Evolutionary conservation across 768 basidiomycete genomes (phyloP), one percentile per base, ranked within the genome.

Genomic region (Cyclocybe aegerita): DNA sequence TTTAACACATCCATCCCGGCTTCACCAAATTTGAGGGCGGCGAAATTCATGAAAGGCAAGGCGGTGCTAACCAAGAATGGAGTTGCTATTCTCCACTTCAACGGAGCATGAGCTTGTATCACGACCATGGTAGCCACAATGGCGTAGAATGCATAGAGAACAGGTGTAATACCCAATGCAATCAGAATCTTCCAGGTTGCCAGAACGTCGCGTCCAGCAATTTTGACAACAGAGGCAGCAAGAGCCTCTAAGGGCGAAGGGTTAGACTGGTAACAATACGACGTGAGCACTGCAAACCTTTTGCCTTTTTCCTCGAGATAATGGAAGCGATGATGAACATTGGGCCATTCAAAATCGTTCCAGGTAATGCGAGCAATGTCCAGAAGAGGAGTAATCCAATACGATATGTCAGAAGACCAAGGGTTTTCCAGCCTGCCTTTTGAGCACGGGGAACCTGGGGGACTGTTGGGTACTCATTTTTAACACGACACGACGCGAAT

Each of bases 101-200:
- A 53, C 4, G 90, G 78, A 0, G 80, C 77, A 16, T 81, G 76
- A 34, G 86, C 83, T 59, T 81, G 83, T 60, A 85, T 78, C 1
- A 87, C 87, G 45, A 93, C 67, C 15, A 84, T 54, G 12, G 88
- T 87, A 12, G 93, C 91, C 29, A 93, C 64, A 61, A 88, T 69
- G 29, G 92, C 90, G 68, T 97, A 98, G 58, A 90, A 69, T 4
- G 80, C 66, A 72, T 96, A 98, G 34, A 98, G 70, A 5, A 95
- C 73, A 8, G 96, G 96, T 4, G 93, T 88, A 36, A 90, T 75
- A n/a, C 86, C 96, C 48, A 98, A 73, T 3, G 93, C 94, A 48
- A 98, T 93, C 30, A 98, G 79, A 32, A 98, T 85, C 67, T 98
- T 98, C 96, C 96, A 98, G 4, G 94, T 94, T 0, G 93, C 94